phyloP scores from a whole-genome alignment of 306 rosid genomes.

The Boehmeria nivea region DNA sequence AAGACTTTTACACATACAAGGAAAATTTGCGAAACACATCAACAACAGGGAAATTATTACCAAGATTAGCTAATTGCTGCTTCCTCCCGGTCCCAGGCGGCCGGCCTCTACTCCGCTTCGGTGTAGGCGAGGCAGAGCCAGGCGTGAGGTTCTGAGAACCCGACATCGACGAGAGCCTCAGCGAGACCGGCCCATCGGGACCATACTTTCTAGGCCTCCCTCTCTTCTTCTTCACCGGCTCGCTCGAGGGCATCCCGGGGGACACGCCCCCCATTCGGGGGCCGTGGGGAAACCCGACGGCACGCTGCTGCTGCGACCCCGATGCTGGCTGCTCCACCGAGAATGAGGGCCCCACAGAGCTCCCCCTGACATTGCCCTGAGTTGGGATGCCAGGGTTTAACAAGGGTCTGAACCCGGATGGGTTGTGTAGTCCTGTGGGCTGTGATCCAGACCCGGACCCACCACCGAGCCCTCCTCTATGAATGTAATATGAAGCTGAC shows the following conservation, averaged over 20 bases:
- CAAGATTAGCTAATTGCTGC: slow-evolving; percentile 77
- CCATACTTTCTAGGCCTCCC: slow-evolving; percentile 95
- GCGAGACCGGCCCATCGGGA: slow-evolving; percentile 67
- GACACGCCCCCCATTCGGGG: slow-evolving; percentile 42
- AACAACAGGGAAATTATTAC: slow-evolving; percentile 35
- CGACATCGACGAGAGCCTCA: slow-evolving; percentile 71
- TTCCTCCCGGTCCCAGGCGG: slow-evolving; percentile 92
- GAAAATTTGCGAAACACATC: slow-evolving; percentile 6
- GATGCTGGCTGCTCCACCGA: slow-evolving; percentile 36
- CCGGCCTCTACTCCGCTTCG: slow-evolving; percentile 61
- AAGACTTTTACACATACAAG: no score
- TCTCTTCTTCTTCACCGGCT: slow-evolving; percentile 75
- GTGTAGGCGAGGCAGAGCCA: slow-evolving; percentile 37
- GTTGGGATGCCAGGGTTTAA: slow-evolving; percentile 45
- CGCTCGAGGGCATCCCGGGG: slow-evolving; percentile 53
- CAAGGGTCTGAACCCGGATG: slow-evolving; percentile 66
- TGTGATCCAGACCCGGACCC: slow-evolving; percentile 51
- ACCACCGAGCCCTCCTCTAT: slow-evolving; percentile 66
- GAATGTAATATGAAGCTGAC: slow-evolving; percentile 76
- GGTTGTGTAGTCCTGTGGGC: slow-evolving; percentile 45
- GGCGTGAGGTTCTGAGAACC: slow-evolving; percentile 44
- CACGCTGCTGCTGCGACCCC: slow-evolving; percentile 25
- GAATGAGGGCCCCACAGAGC: slow-evolving; percentile 53
- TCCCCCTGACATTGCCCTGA: slow-evolving; percentile 52
- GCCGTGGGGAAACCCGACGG: slow-evolving; percentile 45